Evolutionary conservation across 768 basidiomycete genomes (phyloP), one percentile per base, ranked within the genome.

Genomic region (Rhodosporidiobolus odoratus): DNA sequence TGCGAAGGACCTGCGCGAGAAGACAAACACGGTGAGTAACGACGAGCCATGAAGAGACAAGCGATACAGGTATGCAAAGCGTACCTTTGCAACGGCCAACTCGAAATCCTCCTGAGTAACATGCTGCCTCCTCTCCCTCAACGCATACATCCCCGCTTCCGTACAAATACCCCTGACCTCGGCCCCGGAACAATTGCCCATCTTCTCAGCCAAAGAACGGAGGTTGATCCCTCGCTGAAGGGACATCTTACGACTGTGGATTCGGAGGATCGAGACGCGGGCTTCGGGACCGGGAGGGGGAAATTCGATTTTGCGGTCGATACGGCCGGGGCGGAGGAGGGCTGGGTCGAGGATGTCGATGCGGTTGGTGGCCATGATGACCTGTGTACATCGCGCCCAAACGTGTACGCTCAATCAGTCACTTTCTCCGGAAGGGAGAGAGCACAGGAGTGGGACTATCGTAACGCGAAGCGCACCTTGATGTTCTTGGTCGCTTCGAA

Each of bases 91-190:
- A 19, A 97, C 90, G 41, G 95, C 94, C 82, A 97, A 93, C 83
- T 97, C 96, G 77, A 98, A 98, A 78, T 98, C 95, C 78, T 98
- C 95, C 80, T 96, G 94, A 5, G 94, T 96, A 60, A 98, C 95
- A 79, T 98, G 94, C 74, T 96, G 94, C 73, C 95, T 83, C 68
- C 95, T 85, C 81, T 99, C 95, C 25, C 95, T 86, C 4, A 99
- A 83, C 0, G 95, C 95, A 77, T 96, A 98, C 95, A 97, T 97
- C 35, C 92, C 92, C n/a, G 92, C 93, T 82, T 95, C 92, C 0
- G 94, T 95, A 79, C 92, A 95, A 75, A 96, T 96, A 81, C 93
- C 95, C 23, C 95, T 85, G 23, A 97, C 95, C 79, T 99, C 95
- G 2, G 95, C 95, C 75, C 95, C 95, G 2, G 92, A 95, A 79